Percentiles rank a stretch among this genome's conserved stretches.
Conservation (phyloP, 2,329 filamentous ascomycete genomes). For the Aspergillus arachidicola region DNA sequence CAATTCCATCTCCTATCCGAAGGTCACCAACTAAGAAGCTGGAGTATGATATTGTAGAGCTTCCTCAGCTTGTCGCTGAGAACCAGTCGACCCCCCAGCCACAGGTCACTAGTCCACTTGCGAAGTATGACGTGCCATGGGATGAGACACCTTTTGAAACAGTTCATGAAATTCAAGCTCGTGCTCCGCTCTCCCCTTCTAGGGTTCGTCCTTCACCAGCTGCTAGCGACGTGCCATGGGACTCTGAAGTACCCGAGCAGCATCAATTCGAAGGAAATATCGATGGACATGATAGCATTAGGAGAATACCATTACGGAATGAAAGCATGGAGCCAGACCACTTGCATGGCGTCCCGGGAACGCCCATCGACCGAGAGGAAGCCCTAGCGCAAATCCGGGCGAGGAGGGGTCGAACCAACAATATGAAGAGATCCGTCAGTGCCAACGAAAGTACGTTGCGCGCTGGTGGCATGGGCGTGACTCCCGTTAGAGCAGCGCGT, state of each 20-base stretch:
- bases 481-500: slow-evolving; percentile 29
- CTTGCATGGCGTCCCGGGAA: slow-evolving; percentile 39
- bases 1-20: slow-evolving; percentile 41
- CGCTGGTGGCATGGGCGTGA: slow-evolving; percentile 27
- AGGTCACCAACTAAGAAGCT: slow-evolving; percentile 28
- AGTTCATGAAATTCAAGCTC: slow-evolving; percentile 16
- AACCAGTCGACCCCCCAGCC: slow-evolving; percentile 9
- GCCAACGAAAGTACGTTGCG: slow-evolving; percentile 38
- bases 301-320: slow-evolving; percentile 34
- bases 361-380: slow-evolving; percentile 50
- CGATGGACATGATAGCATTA: slow-evolving; percentile 28
- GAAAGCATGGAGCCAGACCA: slow-evolving; percentile 28
- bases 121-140: slow-evolving; percentile 13
- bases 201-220: slow-evolving; percentile 14
- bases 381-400: slow-evolving; percentile 53
- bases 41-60: slow-evolving; percentile 21
- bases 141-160: slow-evolving; percentile 16
- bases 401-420: slow-evolving; percentile 49
- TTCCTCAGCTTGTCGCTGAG: slow-evolving; percentile 14
- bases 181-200: slow-evolving; percentile 13
- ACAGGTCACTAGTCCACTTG: slow-evolving; percentile 10
- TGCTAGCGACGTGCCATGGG: slow-evolving; percentile 15
- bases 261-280: slow-evolving; percentile 9
- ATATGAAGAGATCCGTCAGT: slow-evolving; percentile 44
- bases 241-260: slow-evolving; percentile 8